Evolutionary conservation across 2,329 filamentous ascomycete genomes (phyloP), one percentile per base, ranked within the genome.

Genomic region (Pseudocercospora ulei): DNA sequence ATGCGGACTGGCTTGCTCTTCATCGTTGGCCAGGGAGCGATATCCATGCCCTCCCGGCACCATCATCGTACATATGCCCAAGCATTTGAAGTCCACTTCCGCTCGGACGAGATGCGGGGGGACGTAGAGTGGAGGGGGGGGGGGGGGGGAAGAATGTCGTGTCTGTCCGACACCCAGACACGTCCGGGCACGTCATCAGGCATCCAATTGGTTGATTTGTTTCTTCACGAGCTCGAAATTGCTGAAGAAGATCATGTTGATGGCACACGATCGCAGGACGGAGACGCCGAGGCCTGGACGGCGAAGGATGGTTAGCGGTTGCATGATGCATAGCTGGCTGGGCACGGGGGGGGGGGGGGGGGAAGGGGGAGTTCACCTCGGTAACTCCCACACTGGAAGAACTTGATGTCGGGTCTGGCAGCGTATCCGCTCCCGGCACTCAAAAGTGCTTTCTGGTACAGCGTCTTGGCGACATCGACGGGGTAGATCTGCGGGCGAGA

Each of bases 201-300:
- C 39, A 22, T 56, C 52, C 38, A 56, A 44, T 18, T 44, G 47
- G 39, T 71, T 71, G 57, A 72, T 68, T 35, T 60, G 58, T 54
- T 70, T 71, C 63, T 90, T 90, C 53, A 83, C 72, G 53, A 84
- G 78, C 63, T 92, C 84, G 58, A 90, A 92, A 24, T 78, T 80
- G 27, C 82, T 86, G 65, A 92, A 92, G 70, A 92, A 92, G 54
- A 92, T 82, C 50, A 83, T 82, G 59, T 92, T 92, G 51, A 90
- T 78, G 36, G 84, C 70, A 54, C 81, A 86, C 7, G 82, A 87
- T 39, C 84, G 77, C 49, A 76, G 73, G 77, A 90, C 87, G 23
- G 82, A 87, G 16, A 90, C 83, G 13, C 78, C 82, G 2, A 92
- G 70, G 18, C 67, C 65, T 67, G 38, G 22, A 23, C 16, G 11